Base-by-base conservation (phyloP, 495 filamentous ascomycete genomes). In the Pseudomonodictys pantanalensis region DNA sequence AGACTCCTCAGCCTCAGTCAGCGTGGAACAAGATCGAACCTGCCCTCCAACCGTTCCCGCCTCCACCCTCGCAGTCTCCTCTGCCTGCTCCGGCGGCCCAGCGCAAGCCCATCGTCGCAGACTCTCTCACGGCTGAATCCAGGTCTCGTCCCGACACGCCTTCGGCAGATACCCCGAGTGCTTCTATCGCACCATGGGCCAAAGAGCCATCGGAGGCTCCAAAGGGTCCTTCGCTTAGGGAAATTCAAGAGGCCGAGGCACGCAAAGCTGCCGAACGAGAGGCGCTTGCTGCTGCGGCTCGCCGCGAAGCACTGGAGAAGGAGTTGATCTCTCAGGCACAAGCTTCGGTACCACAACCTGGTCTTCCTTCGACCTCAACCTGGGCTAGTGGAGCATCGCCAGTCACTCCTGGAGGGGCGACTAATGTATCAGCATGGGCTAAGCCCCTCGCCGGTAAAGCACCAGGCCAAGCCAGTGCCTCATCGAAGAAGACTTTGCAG, bases 161-260 rank as follows among this genome's bases (percentile, higher is more conserved):
- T 18, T 70, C 72, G 8, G 72, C 69, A 9, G 73, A 76, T 11
- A 76, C 73, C 2, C 73, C 73, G 0, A 73, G 71, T 32, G 69
- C 72, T 9, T 72, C 72, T n/a, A 77, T 96, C 45, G 93, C 93
- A 1, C 93, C 93, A 0, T 98, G 93, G 93, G 93, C 93, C 4
- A 92, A 91, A 71, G 90, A 97, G 59, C 76, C 80, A 10, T 77
- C 81, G 20, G 91, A 91, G 68, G 72, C 83, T 18, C 83, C 88
- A 26, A 97, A 90, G 75, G 91, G 89, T 0, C 93, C 92, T 2
- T 96, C 92, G 53, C 79, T 98, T 53, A 97, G 90, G 74, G 92
- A 98, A 67, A 98, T 98, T 35, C 93, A 98, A 69, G 93, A 96
- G 73, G 83, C 89, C 23, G 93, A 98, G 72, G 92, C 93, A 32